These are phyloP conservation scores for Teunomyces tritomae DNA, from an alignment of 805 yeast species.

Conservation along the genomic window DNA sequence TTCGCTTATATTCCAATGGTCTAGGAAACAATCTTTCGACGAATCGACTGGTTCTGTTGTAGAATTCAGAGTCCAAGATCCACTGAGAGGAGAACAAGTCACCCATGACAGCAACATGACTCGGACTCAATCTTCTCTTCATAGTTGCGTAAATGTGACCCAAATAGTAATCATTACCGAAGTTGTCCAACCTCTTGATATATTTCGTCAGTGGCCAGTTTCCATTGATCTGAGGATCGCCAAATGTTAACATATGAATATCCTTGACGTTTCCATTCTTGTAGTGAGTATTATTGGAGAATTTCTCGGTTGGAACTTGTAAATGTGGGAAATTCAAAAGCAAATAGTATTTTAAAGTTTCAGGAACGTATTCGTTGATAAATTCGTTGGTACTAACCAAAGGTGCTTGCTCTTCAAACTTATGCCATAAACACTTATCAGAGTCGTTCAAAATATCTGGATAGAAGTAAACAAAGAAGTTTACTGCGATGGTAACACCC, in stretches of 20 bases:
- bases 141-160: constrained; percentile 78
- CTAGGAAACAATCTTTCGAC: constrained; percentile 67
- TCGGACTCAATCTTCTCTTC: constrained; percentile 63
- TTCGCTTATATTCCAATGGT: constrained; percentile 48
- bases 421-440: constrained; percentile 60
- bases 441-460: constrained; percentile 56
- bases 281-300: constrained; percentile 4
- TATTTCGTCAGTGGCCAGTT: constrained; percentile 69
- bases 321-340: constrained; percentile 23
- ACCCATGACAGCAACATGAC: constrained; percentile 86
- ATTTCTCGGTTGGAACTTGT: constrained; percentile 9
- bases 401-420: constrained; percentile 9
- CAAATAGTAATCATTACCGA: constrained; percentile 84
- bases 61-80: constrained; percentile 86
- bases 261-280: constrained; percentile 32
- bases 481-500: constrained; percentile 44
- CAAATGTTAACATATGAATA: constrained; percentile 75
- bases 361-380: constrained; percentile 13
- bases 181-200: constrained; percentile 74
- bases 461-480: constrained; percentile 69
- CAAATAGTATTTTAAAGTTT: constrained; percentile 10
- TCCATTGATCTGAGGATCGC: constrained; percentile 97
- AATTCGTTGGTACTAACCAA: constrained; percentile 5
- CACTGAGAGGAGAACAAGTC: constrained; percentile 93
- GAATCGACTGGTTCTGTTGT: constrained; percentile 71